Evolutionary conservation across 495 filamentous ascomycete genomes (phyloP).

Genomic region (Opeltia flavorubescens): DNA sequence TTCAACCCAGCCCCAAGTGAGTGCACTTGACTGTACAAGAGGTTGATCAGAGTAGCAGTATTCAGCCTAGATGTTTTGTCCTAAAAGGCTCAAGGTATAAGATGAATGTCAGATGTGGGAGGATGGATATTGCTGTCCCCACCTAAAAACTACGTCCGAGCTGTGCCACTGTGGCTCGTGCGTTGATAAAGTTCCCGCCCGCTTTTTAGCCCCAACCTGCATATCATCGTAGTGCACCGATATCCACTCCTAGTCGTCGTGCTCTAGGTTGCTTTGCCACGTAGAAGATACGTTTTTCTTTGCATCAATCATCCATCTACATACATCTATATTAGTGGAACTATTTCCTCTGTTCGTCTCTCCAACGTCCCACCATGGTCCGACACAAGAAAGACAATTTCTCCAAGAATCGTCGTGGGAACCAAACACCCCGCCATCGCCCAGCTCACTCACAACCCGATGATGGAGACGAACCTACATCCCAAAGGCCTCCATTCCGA

Average conservation of each 20-base stretch:
- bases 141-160: not conserved
- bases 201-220: not conserved
- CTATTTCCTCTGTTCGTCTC: not conserved
- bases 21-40: not conserved
- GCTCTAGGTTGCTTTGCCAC: no score
- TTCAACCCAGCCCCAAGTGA: not conserved
- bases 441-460: slow-evolving; percentile 27
- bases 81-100: not conserved
- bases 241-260: slow-evolving; percentile 1
- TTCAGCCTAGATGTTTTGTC: not conserved
- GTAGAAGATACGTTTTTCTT: no score
- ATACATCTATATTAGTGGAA: not conserved
- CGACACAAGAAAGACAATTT: slow-evolving; percentile 90
- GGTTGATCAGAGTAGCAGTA: not conserved
- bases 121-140: not conserved
- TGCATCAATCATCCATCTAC: no score
- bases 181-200: not conserved
- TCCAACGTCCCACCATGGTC: slow-evolving; percentile 42
- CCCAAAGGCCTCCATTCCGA: slow-evolving; percentile 53
- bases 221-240: not conserved
- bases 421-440: slow-evolving; percentile 26
- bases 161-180: slow-evolving; percentile 1
- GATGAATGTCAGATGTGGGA: not conserved
- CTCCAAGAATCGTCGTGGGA: slow-evolving; percentile 37
- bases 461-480: slow-evolving; percentile 24